Evolutionary conservation across 768 basidiomycete genomes (phyloP).

Genomic region (Mycena galopus): DNA sequence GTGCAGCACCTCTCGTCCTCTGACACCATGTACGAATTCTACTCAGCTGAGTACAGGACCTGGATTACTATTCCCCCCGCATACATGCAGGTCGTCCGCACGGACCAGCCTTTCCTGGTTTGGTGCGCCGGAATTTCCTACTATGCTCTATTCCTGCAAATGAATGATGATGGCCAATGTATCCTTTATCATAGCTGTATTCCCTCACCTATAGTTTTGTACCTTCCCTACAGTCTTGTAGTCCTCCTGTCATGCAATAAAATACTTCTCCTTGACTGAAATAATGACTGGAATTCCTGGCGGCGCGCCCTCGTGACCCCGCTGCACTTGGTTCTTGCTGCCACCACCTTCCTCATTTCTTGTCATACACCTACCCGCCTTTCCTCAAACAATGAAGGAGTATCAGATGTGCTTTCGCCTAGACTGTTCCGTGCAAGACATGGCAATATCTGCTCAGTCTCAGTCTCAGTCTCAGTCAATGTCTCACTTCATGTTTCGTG

Average conservation of each 20-base stretch:
- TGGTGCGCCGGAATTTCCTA: background rate
- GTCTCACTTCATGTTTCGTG: too few species aligned
- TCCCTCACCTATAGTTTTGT: background rate
- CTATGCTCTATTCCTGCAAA: background rate
- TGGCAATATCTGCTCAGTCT: too few species aligned
- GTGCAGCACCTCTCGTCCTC: too few species aligned
- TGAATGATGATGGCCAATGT: background rate
- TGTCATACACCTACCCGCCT: background rate
- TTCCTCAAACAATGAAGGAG: too few species aligned
- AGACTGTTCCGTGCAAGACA: too few species aligned
- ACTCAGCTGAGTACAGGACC: too few species aligned
- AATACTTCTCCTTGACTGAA: background rate
- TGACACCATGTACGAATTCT: too few species aligned
- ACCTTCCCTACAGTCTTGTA: background rate
- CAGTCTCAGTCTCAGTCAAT: too few species aligned
- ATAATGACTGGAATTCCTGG: background rate
- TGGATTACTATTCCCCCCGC: too few species aligned
- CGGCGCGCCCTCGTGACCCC: background rate
- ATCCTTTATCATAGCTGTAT: background rate
- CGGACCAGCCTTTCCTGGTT: too few species aligned
- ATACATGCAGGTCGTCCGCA: too few species aligned
- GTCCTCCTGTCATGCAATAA: background rate
- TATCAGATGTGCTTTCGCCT: too few species aligned
- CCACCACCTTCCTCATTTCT: background rate
- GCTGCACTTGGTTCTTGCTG: background rate